Conservation (phyloP, 176 grass and related monocot genomes). For the Oryza australiensis region DNA sequence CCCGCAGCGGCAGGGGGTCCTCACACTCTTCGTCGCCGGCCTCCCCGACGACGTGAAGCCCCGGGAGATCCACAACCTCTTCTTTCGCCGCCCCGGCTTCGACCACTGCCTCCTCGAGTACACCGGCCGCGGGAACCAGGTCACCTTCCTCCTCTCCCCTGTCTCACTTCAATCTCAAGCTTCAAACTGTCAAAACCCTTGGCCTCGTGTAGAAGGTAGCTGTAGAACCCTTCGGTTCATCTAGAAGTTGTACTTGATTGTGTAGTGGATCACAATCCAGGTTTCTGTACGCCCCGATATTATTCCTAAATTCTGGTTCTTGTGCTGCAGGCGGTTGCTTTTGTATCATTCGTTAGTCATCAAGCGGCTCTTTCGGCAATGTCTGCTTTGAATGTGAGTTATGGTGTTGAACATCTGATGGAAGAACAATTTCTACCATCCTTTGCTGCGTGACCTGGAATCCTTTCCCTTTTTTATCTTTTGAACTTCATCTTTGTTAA, state of each 20-base stretch:
- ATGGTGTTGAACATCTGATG: background rate
- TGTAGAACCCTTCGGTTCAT: background rate
- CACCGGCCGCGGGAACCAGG: slow-evolving; percentile 86
- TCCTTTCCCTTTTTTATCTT: background rate
- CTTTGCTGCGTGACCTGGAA: background rate
- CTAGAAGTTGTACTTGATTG: background rate
- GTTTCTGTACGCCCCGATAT: background rate
- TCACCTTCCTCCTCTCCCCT: background rate
- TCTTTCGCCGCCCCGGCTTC: slow-evolving; percentile 78
- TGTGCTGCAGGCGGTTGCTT: slow-evolving; percentile 72
- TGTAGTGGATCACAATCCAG: background rate
- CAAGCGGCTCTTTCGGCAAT: slow-evolving; percentile 75
- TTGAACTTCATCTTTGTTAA: background rate
- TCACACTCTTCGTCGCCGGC: slow-evolving; percentile 81
- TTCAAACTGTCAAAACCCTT: slow-evolving; percentile 1
- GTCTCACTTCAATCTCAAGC: background rate
- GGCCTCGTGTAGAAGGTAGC: background rate
- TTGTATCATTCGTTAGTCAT: slow-evolving; percentile 90
- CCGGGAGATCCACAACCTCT: slow-evolving; percentile 90
- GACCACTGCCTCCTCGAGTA: slow-evolving; percentile 92
- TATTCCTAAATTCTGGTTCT: slow-evolving; percentile 28
- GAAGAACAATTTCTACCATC: background rate
- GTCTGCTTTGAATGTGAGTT: slow-evolving; percentile 73
- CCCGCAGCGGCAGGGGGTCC: slow-evolving; percentile 44
- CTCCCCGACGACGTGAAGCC: slow-evolving; percentile 85